Evolutionary conservation across 805 yeast genomes (phyloP), one percentile per base, ranked within the genome.

Genomic region (Candida schatavii): DNA sequence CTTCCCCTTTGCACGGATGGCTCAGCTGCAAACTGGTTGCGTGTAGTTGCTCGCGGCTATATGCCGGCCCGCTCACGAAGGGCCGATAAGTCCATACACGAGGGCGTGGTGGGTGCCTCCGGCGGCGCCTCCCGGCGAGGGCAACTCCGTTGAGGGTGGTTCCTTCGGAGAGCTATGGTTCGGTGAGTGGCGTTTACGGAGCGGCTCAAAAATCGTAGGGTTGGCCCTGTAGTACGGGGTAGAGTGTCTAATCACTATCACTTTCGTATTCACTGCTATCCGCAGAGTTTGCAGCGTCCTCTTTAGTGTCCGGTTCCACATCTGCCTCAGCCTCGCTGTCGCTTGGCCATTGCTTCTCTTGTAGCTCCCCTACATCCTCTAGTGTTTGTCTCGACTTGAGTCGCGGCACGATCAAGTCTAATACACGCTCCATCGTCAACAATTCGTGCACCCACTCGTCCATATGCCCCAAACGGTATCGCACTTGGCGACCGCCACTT

Each of bases 401-500:
- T 49, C 88, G 47, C 0, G 96, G 96, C 37, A 91, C 56, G 2
- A 86, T 78, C 40, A 89, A 64, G 37, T 87, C 97, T 50, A 85
- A 76, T 17, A 85, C 83, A 45, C 88, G 72, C 29, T 76, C 78
- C 27, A 74, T 68, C 1, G 55, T 66, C 20, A 84, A 58, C 36
- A 91, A 56, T 31, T 64, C 62, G 51, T 91, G 96, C 0, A 80
- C 75, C 54, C 83, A 76, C 55, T 83, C 91, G 59, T 91, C 98
- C 64, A 91, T 71, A 53, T 79, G 74, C 4, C 52, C 52, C 17
- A 68, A 25, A 18, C 68, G 63, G 40, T 80, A 59, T 26, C 56
- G 64, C 6, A 57, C 50, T 2, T 66, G 61, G 1, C 46, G 62
- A 3, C 60, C 62, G 23, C 47, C 38, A 4, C 44, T 25, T 5